phyloP scores from a whole-genome alignment of 2,329 filamentous ascomycete genomes.

The Fusarium chuoi region DNA sequence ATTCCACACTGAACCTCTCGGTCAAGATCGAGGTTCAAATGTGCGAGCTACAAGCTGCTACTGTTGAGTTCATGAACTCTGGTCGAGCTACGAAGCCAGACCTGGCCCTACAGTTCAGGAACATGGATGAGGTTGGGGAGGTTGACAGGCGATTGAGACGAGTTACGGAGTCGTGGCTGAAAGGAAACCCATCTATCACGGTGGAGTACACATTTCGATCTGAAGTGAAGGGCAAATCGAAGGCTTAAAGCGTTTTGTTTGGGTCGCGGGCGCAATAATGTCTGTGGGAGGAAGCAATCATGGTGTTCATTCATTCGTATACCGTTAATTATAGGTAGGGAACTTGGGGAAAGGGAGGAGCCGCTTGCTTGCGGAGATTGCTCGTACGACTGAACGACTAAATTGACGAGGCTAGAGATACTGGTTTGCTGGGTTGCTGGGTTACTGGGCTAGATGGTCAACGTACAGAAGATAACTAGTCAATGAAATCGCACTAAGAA shows the following conservation, averaged over 20 bases:
- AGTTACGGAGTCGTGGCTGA: constrained; percentile 39
- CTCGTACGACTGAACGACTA: constrained; percentile 20
- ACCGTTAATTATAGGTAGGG: not conserved
- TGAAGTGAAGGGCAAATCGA: constrained; percentile 43
- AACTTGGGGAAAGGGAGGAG: not conserved
- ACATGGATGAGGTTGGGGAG: constrained; percentile 39
- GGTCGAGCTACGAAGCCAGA: constrained; percentile 8
- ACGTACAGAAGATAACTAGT: not conserved
- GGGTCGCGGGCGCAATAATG: constrained; percentile 1
- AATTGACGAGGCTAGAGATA: constrained; percentile 9
- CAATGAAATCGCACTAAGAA: constrained; percentile 7
- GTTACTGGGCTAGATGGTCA: constrained; percentile 8
- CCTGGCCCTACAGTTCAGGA: constrained; percentile 33
- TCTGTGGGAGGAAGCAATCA: constrained; percentile 9
- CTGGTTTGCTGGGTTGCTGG: not conserved
- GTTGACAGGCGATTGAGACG: constrained; percentile 37
- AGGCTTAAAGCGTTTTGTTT: constrained; percentile 18
- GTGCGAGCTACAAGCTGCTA: constrained; percentile 10
- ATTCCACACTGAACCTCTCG: constrained; percentile 30
- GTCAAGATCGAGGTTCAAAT: constrained; percentile 9
- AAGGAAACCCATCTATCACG: constrained; percentile 4
- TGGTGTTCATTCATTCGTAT: not conserved
- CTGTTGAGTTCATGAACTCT: constrained; percentile 13
- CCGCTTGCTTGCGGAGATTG: constrained; percentile 18
- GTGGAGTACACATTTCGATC: constrained; percentile 43